These are phyloP conservation scores for Arbutus unedo DNA, from an alignment of 148 eudicot species.

Conservation along the genomic window DNA sequence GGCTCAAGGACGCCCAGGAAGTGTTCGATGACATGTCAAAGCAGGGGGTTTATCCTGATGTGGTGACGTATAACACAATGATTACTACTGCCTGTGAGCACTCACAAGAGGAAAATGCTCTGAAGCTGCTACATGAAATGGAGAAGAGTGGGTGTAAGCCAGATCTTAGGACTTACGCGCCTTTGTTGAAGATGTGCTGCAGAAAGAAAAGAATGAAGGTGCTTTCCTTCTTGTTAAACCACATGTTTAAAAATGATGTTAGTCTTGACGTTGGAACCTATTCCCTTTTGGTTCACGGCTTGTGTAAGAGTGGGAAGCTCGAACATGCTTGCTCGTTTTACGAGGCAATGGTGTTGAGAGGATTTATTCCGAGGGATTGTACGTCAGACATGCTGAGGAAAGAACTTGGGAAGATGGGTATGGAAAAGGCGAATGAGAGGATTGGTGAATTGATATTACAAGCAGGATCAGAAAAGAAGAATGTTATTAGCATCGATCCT, in stretches of 20 bases:
- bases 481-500: neutral
- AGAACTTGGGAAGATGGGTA: slow-evolving; percentile 56
- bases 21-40: slow-evolving; percentile 65
- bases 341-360: slow-evolving; percentile 53
- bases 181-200: slow-evolving; percentile 77
- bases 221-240: slow-evolving; percentile 54
- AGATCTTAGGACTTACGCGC: slow-evolving; percentile 53
- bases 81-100: slow-evolving; percentile 50
- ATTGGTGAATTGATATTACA: slow-evolving; percentile 46
- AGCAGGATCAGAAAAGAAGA: slow-evolving; percentile 20
- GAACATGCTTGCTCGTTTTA: slow-evolving; percentile 67
- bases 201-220: slow-evolving; percentile 71
- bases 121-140: slow-evolving; percentile 63
- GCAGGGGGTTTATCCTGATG: slow-evolving; percentile 48
- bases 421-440: slow-evolving; percentile 50
- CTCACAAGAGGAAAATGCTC: slow-evolving; percentile 65
- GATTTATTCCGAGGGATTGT: slow-evolving; percentile 52
- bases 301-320: slow-evolving; percentile 50
- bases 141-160: slow-evolving; percentile 54
- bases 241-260: slow-evolving; percentile 70
- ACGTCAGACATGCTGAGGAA: slow-evolving; percentile 40
- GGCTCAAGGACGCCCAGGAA: slow-evolving; percentile 62
- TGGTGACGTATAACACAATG: slow-evolving; percentile 60
- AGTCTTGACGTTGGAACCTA: slow-evolving; percentile 59
- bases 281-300: slow-evolving; percentile 57